These are phyloP conservation scores for Colletotrichum paranaense DNA, from an alignment of 2,329 filamentous ascomycete species.

Conservation along the genomic window DNA sequence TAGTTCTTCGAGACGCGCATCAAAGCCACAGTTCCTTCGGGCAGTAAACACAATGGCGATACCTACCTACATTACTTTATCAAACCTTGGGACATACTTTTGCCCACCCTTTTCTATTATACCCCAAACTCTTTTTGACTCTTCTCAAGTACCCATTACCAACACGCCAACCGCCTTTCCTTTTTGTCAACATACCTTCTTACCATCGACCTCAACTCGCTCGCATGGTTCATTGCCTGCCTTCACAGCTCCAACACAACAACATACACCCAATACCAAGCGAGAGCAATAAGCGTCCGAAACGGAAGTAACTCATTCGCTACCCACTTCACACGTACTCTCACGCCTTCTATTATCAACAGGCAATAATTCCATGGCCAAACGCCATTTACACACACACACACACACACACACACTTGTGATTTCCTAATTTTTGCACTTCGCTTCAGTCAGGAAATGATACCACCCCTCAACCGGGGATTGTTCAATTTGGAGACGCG, in stretches of 20 bases:
- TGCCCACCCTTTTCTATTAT: constrained; percentile 27
- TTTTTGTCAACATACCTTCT: constrained; percentile 35
- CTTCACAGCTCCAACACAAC: not conserved
- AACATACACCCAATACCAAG: not conserved
- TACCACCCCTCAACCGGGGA: constrained; percentile 32
- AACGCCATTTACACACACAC: constrained; percentile 14
- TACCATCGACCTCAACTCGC: not conserved
- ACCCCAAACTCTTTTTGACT: constrained; percentile 4
- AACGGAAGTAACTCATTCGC: not conserved
- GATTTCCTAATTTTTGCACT: constrained; percentile 19
- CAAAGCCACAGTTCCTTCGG: constrained; percentile 46
- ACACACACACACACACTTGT: not conserved
- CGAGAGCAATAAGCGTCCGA: constrained; percentile 1
- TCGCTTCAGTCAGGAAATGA: constrained; percentile 38
- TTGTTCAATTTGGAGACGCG: constrained; percentile 25
- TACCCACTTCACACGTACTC: not conserved
- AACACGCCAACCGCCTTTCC: constrained; percentile 20
- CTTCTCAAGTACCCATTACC: constrained; percentile 1
- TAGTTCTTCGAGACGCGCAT: constrained; percentile 57
- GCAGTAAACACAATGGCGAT: constrained; percentile 39
- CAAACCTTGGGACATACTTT: not conserved
- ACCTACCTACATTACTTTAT: not conserved
- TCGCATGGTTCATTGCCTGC: constrained; percentile 11
- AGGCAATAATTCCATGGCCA: constrained; percentile 29
- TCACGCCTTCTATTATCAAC: not conserved